Evolutionary conservation across 129 eudicot species (phyloP).

Genomic region (Flaveria trinervia): DNA sequence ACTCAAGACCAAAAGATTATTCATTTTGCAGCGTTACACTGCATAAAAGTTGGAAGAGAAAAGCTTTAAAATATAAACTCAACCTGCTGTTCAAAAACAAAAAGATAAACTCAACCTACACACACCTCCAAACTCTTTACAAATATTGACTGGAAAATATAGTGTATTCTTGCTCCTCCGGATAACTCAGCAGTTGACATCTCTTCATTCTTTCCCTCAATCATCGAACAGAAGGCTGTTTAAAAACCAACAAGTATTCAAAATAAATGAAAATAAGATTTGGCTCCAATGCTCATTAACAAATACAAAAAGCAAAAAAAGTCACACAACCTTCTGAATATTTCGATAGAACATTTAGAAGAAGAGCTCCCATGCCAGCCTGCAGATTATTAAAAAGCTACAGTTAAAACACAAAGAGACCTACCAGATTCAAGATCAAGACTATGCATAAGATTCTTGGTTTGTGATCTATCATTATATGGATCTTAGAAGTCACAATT

Average conservation of each 20-base stretch:
- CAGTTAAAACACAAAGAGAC: neutral
- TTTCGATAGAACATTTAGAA: slow-evolving; percentile 83
- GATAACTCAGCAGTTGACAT: slow-evolving; percentile 94
- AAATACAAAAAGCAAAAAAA: slow-evolving; percentile 4
- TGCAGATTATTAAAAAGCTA: slow-evolving; percentile 22
- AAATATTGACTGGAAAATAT: slow-evolving; percentile 88
- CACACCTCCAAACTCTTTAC: slow-evolving; percentile 97
- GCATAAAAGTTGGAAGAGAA: slow-evolving; percentile 1
- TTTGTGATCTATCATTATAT: neutral
- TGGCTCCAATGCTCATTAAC: slow-evolving; percentile 5
- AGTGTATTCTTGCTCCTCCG: slow-evolving; percentile 96
- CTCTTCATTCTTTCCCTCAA: slow-evolving; percentile 96
- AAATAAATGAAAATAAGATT: neutral
- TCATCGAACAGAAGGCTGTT: slow-evolving; percentile 86
- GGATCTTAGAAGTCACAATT: slow-evolving; percentile 2
- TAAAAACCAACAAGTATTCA: slow-evolving; percentile 17
- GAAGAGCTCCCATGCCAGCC: slow-evolving; percentile 96
- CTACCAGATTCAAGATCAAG: slow-evolving; percentile 1
- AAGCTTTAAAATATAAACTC: slow-evolving; percentile 11
- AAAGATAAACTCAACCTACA: slow-evolving; percentile 10
- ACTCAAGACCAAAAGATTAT: neutral
- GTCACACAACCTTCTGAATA: slow-evolving; percentile 70
- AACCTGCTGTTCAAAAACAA: neutral
- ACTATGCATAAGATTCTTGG: neutral
- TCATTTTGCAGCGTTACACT: neutral